A percentile compares a stretch with the other conserved stretches of the same genome.
These are phyloP conservation scores for Penicillium nucicola DNA, from an alignment of 495 filamentous ascomycete genomes.

Conservation along the genomic window DNA sequence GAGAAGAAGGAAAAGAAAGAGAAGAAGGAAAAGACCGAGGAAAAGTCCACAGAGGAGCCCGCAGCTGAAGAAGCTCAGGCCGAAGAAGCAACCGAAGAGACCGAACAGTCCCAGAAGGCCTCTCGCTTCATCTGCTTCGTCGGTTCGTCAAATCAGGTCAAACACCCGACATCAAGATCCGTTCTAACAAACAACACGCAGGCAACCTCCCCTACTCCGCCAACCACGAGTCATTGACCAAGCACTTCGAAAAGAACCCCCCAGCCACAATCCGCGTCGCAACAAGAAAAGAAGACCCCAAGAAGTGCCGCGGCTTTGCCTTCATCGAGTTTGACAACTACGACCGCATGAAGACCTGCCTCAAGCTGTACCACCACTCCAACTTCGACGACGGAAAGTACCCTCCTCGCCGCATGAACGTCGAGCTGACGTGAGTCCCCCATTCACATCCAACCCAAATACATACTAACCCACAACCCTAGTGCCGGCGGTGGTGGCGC, in stretches of 20 bases:
- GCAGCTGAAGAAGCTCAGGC: constrained; percentile 12
- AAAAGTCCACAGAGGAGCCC: constrained; percentile 15
- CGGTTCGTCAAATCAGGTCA: constrained; percentile 41
- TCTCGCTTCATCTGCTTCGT: constrained; percentile 83
- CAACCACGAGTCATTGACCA: constrained; percentile 59
- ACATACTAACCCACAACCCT: constrained; percentile 10
- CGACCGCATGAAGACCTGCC: constrained; percentile 90
- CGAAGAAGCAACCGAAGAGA: constrained; percentile 22
- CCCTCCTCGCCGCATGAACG: constrained; percentile 72
- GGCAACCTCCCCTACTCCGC: constrained; percentile 88
- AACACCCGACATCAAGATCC: constrained; percentile 2
- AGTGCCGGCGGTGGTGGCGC: constrained; percentile 72
- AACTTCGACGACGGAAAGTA: constrained; percentile 68
- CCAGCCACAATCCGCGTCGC: constrained; percentile 73
- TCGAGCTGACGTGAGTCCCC: constrained; percentile 76
- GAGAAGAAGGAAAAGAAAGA: not conserved
- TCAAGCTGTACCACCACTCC: constrained; percentile 85
- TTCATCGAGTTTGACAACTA: constrained; percentile 90
- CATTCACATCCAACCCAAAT: not conserved
- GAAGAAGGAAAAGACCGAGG: constrained; percentile 7
- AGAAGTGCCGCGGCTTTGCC: constrained; percentile 74
- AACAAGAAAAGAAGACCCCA: constrained; percentile 64
- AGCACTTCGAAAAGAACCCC: constrained; percentile 74
- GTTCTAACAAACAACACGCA: constrained; percentile 16
- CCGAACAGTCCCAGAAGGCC: constrained; percentile 37